Evolutionary conservation across 1,284 basidiomycete species (phyloP), one percentile per base, ranked within the genome.

Genomic region (Ceratobasidium sp.): DNA sequence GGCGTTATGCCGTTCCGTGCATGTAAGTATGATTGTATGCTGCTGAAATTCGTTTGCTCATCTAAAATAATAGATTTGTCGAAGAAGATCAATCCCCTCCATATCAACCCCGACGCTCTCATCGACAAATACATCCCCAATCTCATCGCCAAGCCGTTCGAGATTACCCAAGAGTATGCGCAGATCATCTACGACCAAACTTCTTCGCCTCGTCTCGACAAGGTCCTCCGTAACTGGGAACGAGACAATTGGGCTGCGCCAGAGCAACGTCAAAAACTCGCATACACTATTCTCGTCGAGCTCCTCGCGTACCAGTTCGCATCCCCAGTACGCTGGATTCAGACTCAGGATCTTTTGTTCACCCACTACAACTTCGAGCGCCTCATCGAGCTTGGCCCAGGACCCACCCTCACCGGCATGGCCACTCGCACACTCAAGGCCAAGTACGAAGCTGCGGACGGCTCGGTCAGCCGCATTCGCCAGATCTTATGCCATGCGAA

Each of bases 1-100:
- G 98, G 97, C 84, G 98, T 99, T 66, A 90, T 99, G 90, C 96
- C 95, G 3, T 97, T 97, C 93, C 91, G 95, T 80, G 93, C 94
- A 63, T 96, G 93, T 95, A 82, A 85, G 92, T 87, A 76, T 60
- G 54, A 17, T 15, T 49, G 45, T 23, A 64, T 73, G 54, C 4
- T n/a, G 7, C 26, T 42, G n/a, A 23, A 20, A n/a, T 7, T 56
- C 15, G 23, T 10, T 42, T 37, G 26, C 65, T 77, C 42, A 78
- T 35, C 51, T 23, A 26, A 23, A 76, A 31, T 77, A 80, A 78
- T 83, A 94, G 97, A 99, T 85, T 88, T 99, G 26, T 97, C 96
- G 66, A 99, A 99, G 90, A 98, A 99, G 87, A 96, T 99, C 85
- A 95, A 98, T 82, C 89, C 95, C 1, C 89, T 90, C 47, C 91